Evolutionary conservation across 495 filamentous ascomycete genomes (phyloP).

Genomic region (Cenococcum geophilum): DNA sequence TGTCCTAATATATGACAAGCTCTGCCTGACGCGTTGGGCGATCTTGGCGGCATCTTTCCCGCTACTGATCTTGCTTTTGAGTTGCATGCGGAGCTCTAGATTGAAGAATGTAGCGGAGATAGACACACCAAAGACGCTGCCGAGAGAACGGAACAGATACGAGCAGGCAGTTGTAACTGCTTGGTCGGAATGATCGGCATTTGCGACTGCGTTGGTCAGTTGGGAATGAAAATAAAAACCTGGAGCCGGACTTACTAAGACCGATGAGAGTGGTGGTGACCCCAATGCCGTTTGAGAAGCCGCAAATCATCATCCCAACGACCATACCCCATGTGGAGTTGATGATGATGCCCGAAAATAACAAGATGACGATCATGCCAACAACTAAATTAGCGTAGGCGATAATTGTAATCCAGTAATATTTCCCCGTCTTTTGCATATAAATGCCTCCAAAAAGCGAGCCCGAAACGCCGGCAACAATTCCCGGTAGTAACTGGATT

Average conservation of each 20-base stretch:
- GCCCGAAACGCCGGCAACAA: constrained; percentile 57
- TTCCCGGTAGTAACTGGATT: constrained; percentile 59
- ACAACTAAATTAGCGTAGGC: constrained; percentile 49
- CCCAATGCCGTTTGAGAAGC: constrained; percentile 60
- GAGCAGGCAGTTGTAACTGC: constrained; percentile 78
- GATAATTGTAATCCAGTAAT: constrained; percentile 65
- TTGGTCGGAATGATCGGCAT: constrained; percentile 60
- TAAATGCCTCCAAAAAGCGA: constrained; percentile 62
- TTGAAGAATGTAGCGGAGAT: constrained; percentile 68
- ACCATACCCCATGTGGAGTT: constrained; percentile 47
- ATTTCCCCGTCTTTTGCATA: constrained; percentile 72
- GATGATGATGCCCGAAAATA: constrained; percentile 52
- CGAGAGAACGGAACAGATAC: constrained; percentile 80
- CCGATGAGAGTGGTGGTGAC: constrained; percentile 65
- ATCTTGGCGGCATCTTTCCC: constrained; percentile 62
- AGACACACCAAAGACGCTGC: constrained; percentile 69
- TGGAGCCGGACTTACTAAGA: constrained; percentile 43
- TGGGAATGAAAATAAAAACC: not conserved
- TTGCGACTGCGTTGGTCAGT: constrained; percentile 47
- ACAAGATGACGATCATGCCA: constrained; percentile 50
- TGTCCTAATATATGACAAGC: constrained; percentile 61
- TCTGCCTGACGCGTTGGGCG: constrained; percentile 65
- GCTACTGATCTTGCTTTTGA: constrained; percentile 49
- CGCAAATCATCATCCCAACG: constrained; percentile 49
- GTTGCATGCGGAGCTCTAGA: constrained; percentile 54